Evolutionary conservation across 176 grass and related monocot genomes (phyloP), one percentile per base, ranked within the genome.

Genomic region (Puya raimondii): DNA sequence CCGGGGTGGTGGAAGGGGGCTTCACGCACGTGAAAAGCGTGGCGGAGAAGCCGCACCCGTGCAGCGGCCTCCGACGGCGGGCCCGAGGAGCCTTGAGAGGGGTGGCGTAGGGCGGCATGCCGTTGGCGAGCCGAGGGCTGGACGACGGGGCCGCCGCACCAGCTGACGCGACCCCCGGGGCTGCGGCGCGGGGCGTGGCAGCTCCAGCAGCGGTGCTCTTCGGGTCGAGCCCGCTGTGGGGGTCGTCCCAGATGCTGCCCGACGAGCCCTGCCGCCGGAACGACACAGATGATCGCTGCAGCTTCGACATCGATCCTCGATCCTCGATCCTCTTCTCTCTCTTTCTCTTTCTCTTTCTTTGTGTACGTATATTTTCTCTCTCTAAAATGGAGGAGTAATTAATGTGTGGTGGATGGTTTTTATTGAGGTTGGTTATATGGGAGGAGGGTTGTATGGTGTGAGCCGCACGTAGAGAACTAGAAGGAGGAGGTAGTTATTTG

Each of bases 241-340:
- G 72, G 11, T 51, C 73, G 63, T 75, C 23, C 73, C 73, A 75
- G 27, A 75, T 75, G 20, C 10, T 49, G 1, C 63, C 73, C 49
- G 73, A 75, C 12, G 73, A 75, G 13, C 73, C 73, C 13, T 75
- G 73, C 64, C 73, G 48, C 22, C 73, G 73, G 63, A 75, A 75
- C 49, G 73, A 75, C 49, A 65, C 63, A 14, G 73, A 53, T 3
- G 73, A 75, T 52, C 73, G 48, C 21, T 75, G 63, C 49, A 75
- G 63, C 63, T 14, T 75, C 48, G 73, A 75, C 73, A 75, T 75
- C 15, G 33, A 7, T 42, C 33, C 33, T 42, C 33, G 6, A 7
- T 42, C 33, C 33, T 42, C 33, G 33, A 5, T 7, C 33, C 33
- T 42, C 33, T 42, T 42, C 33, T 42, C 33, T 42, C 23, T 29